Conservation (phyloP, 306 rosid species). For the Dryas octopetala region DNA sequence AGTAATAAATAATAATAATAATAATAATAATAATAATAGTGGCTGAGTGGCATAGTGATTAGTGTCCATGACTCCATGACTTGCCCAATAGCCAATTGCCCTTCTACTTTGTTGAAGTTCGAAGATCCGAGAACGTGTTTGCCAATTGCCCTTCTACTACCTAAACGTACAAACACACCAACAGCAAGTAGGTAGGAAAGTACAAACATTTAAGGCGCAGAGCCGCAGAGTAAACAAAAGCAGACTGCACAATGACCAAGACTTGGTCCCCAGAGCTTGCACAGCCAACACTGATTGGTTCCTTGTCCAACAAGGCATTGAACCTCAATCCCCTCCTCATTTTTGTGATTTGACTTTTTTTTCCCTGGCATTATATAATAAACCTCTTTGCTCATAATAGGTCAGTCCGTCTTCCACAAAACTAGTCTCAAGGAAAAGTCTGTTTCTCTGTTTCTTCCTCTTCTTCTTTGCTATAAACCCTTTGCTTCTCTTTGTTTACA, state of each 20-base stretch:
- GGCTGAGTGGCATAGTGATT: too few relatives aligned
- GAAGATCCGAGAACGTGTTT: too few relatives aligned
- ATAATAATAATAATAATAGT: too few relatives aligned
- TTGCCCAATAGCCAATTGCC: too few relatives aligned
- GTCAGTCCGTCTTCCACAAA: conserved; percentile 17
- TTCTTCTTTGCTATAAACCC: conserved; percentile 5
- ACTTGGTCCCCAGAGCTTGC: background rate
- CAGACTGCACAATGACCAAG: background rate
- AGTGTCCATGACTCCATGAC: too few relatives aligned
- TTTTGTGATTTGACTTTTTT: background rate
- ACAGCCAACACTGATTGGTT: background rate
- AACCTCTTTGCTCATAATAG: background rate
- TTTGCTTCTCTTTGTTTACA: background rate
- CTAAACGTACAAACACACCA: background rate
- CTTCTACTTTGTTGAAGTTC: too few relatives aligned
- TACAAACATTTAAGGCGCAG: background rate
- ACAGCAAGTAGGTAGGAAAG: background rate
- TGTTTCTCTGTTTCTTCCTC: conserved; percentile 23
- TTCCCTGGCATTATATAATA: conserved; percentile 33
- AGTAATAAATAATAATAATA: too few relatives aligned
- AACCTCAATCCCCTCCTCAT: background rate
- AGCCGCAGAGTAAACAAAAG: background rate
- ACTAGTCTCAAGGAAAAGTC: conserved; percentile 11
- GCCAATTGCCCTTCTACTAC: too few relatives aligned
- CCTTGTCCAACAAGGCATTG: background rate